Conservation (phyloP, 805 yeast genomes). For the Nakazawaea ambrosiae region DNA sequence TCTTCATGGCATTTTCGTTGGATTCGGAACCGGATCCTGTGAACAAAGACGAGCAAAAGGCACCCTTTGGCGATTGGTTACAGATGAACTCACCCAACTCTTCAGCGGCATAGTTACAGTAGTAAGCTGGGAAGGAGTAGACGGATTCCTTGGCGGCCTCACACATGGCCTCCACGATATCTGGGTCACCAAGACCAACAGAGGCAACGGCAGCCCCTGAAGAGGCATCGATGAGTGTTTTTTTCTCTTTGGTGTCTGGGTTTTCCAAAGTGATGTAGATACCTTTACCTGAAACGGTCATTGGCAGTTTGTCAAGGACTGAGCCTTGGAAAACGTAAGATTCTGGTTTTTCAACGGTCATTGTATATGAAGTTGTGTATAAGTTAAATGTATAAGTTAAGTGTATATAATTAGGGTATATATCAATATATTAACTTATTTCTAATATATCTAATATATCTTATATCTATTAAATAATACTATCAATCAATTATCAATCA, state of each 20-base stretch:
- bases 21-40: constrained; percentile 68
- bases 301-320: constrained; percentile 29
- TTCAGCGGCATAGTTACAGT: constrained; percentile 27
- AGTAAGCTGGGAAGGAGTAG: constrained; percentile 24
- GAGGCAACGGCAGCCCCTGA: constrained; percentile 38
- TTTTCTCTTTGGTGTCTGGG: constrained; percentile 26
- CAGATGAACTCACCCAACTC: constrained; percentile 30
- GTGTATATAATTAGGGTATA: too few species aligned
- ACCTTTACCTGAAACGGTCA: constrained; percentile 35
- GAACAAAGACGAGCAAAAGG: constrained; percentile 35
- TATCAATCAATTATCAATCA: too few species aligned
- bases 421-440: neutral
- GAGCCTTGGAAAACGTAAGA: constrained; percentile 38
- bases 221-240: constrained; percentile 27
- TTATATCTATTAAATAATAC: too few species aligned
- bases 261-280: constrained; percentile 27
- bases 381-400: too few species aligned
- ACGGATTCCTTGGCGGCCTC: constrained; percentile 23
- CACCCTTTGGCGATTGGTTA: constrained; percentile 35
- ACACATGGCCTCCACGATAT: constrained; percentile 25
- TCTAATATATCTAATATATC: too few species aligned
- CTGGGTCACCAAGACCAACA: constrained; percentile 29
- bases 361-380: neutral
- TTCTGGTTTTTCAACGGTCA: constrained; percentile 20
- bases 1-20: constrained; percentile 65